phyloP scores from a whole-genome alignment of 495 filamentous ascomycete species.

The Penicillium salamii region DNA sequence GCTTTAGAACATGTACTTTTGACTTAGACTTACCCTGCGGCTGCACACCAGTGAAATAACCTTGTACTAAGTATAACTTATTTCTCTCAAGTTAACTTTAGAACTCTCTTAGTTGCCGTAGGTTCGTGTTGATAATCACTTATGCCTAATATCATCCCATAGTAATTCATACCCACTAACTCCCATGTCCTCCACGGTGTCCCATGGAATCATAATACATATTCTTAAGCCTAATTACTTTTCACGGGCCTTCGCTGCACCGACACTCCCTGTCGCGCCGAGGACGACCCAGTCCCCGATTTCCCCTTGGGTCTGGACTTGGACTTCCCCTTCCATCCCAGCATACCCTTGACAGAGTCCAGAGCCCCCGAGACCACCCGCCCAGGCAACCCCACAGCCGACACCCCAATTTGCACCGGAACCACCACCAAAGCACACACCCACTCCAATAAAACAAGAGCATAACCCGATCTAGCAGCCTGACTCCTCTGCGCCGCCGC shows the following conservation, averaged over 20 bases:
- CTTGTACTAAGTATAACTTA: too few relatives aligned
- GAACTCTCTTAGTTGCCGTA: too few relatives aligned
- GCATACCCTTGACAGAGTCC: slow-evolving; percentile 7
- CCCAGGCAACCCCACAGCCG: slow-evolving; percentile 24
- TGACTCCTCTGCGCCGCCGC: slow-evolving; percentile 65
- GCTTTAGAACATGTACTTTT: neutral
- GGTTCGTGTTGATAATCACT: too few relatives aligned
- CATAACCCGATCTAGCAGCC: slow-evolving; percentile 15
- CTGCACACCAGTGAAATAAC: too few relatives aligned
- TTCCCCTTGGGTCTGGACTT: slow-evolving; percentile 15
- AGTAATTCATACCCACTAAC: too few relatives aligned
- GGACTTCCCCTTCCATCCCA: slow-evolving; percentile 1
- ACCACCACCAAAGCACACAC: slow-evolving; percentile 27
- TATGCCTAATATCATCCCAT: too few relatives aligned
- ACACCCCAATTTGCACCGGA: slow-evolving; percentile 26
- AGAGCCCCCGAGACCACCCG: slow-evolving; percentile 19
- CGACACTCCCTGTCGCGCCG: neutral
- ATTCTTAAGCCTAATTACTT: neutral
- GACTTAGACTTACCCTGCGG: too few relatives aligned
- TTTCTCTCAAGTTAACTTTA: too few relatives aligned
- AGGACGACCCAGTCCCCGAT: neutral
- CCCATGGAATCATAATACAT: neutral
- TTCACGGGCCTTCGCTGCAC: neutral
- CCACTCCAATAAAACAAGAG: slow-evolving; percentile 26
- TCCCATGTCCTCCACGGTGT: neutral